Evolutionary conservation across 2,329 filamentous ascomycete genomes (phyloP), one percentile per base, ranked within the genome.

Genomic region (Chalara sp.): DNA sequence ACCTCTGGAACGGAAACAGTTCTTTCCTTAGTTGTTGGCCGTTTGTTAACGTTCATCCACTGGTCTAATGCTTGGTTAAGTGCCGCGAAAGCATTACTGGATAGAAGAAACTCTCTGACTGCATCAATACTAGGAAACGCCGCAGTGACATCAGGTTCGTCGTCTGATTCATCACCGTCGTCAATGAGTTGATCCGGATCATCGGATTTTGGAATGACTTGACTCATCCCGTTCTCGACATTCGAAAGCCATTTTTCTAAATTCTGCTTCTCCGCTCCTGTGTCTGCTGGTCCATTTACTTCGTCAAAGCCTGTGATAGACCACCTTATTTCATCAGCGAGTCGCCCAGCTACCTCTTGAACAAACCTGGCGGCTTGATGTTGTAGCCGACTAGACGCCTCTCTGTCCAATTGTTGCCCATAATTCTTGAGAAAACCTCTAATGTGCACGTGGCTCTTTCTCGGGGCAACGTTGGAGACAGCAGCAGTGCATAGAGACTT

Each of bases 301-400:
- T 46, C 30, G 11, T 46, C 44, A 39, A 39, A 39, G 30, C 44
- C 44, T 8, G 44, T 46, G 30, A 46, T 46, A 30, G 13, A 30
- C 44, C 44, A 46, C 11, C 30, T 46, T 6, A 46, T 46, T 46
- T 46, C 44, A 46, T 46, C 44, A 30, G 44, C 44, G 30, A 46
- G 8, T 8, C 30, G 44, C 30, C 13, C 44, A 28, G 44, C 44
- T 32, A 32, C 13, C 30, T 46, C 44, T 46, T 46, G 44, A 30
- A 46, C 21, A 30, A 46, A 46, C 44, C 8, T 46, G 32, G 44
- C 44, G 6, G 44, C 44, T 32, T 46, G 44, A 30, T 30, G 13
- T 32, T 46, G 44, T 30, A 46, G 44, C 11, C 6, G 8, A 32
- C 11, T 32, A 46, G 44, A 12, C 13, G 44, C 44, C 44, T 46